Evolutionary conservation across 2,329 filamentous ascomycete genomes (phyloP).

Genomic region (Paramyrothecium roridum): DNA sequence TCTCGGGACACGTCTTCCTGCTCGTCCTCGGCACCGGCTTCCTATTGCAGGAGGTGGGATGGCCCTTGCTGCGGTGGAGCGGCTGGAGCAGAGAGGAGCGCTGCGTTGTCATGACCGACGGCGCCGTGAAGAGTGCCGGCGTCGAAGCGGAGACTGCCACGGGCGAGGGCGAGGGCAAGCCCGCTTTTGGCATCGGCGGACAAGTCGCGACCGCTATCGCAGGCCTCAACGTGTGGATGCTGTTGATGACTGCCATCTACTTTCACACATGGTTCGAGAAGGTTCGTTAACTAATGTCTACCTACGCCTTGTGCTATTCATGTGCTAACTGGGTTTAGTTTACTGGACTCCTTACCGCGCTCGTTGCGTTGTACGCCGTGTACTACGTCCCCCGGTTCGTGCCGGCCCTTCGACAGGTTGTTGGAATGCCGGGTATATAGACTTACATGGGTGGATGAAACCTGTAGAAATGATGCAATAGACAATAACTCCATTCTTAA

Average conservation of each 20-base stretch:
- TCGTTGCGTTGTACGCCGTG: slow-evolving; percentile 42
- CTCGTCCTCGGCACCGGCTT: slow-evolving; percentile 81
- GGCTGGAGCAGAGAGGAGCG: slow-evolving; percentile 54
- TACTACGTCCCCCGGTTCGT: slow-evolving; percentile 51
- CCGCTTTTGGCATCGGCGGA: slow-evolving; percentile 40
- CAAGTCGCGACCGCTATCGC: slow-evolving; percentile 63
- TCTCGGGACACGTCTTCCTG: slow-evolving; percentile 92
- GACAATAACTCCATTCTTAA: no score
- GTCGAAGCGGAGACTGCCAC: slow-evolving; percentile 36
- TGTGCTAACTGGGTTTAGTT: slow-evolving; percentile 29
- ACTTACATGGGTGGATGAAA: not conserved
- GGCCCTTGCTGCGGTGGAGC: slow-evolving; percentile 45
- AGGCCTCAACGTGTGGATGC: slow-evolving; percentile 84
- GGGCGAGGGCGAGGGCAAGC: slow-evolving; percentile 17
- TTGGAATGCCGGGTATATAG: slow-evolving; percentile 51
- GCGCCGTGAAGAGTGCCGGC: slow-evolving; percentile 58
- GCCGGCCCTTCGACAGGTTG: slow-evolving; percentile 38
- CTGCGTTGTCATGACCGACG: slow-evolving; percentile 63
- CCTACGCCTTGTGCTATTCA: not conserved
- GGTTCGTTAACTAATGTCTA: slow-evolving; percentile 46
- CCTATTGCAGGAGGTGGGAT: slow-evolving; percentile 75
- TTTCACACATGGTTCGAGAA: slow-evolving; percentile 99
- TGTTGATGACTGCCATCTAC: slow-evolving; percentile 97
- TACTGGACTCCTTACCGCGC: slow-evolving; percentile 50
- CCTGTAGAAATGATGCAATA: not conserved